Conservation (phyloP, 768 basidiomycete species). For the Ramaria sp. region DNA sequence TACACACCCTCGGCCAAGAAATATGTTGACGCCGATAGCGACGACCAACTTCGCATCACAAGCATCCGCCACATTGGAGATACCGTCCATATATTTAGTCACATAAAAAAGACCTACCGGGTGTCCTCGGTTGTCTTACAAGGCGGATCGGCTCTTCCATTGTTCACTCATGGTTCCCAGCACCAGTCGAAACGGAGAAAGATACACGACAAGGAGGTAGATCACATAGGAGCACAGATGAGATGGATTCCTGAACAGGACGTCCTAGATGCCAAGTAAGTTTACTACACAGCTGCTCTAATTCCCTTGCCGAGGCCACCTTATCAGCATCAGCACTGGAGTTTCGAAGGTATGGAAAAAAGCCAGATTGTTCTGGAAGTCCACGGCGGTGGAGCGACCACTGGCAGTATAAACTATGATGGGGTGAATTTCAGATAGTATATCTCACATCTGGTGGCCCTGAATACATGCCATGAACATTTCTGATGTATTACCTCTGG, state of each 20-base stretch:
- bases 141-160: conserved; percentile 28
- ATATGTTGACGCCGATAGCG: background rate
- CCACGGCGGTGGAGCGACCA: background rate
- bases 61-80: conserved; percentile 45
- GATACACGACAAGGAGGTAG: conserved; percentile 1
- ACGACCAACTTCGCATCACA: conserved; percentile 23
- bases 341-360: conserved; percentile 65
- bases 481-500: too few species aligned
- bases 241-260: conserved; percentile 46
- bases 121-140: conserved; percentile 60
- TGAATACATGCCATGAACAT: too few species aligned
- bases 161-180: background rate
- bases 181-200: background rate
- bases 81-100: conserved; percentile 78
- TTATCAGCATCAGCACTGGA: conserved; percentile 58
- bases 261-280: conserved; percentile 53
- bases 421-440: too few species aligned
- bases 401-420: background rate
- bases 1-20: conserved; percentile 4
- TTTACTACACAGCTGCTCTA: conserved; percentile 11
- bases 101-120: conserved; percentile 80
- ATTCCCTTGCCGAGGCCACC: background rate
- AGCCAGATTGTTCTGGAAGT: conserved; percentile 13
- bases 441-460: too few species aligned
- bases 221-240: conserved; percentile 10